Base-by-base conservation (phyloP, 2,329 filamentous ascomycete genomes). In the Beauveria australis region DNA sequence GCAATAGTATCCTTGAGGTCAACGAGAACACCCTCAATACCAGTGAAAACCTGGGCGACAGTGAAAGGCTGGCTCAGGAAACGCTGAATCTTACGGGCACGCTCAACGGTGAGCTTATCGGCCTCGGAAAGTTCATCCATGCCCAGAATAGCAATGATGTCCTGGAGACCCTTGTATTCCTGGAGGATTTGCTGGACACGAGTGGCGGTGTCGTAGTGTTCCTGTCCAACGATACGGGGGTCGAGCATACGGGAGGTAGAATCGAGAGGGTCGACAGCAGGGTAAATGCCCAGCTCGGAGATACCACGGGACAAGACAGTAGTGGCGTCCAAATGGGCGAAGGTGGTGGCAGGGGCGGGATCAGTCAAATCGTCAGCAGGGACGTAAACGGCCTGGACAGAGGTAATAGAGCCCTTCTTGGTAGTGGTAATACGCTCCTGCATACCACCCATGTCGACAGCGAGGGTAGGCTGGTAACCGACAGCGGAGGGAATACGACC, bases 351-450 rank as follows among this genome's bases (percentile, higher is more conserved):
- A 72, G 94, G 94, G 70, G 94, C 94, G 82, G 94, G 94, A 83
- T 99, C 94, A 84, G 94, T 99, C 91, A 99, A 89, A 89, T 99
- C 94, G 80, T 99, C 94, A 89, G 94, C 94, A 78, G 94, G 94
- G 80, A 99, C 94, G 85, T 99, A 99, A 80, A 99, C 94, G 80
- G 94, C 94, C 88, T 99, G 94, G 79, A 99, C 94, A 71, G 94
- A 99, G 71, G 94, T 99, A 81, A 99, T 99, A 77, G 94, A 97
- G 76, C 94, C 94, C 89, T 97, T 96, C 78, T 88, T 92, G 80
- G 94, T 99, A 78, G 94, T 99, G 78, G 94, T 99, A 74, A 99
- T 99, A 86, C 94, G 93, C 83, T 99, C 94, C 83, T 99, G 94
- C 93, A 99, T 97, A 76, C 81, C 80, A 92, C 92, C 92, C 92